Evolutionary conservation across 306 rosid species (phyloP).

Genomic region (Trifolium dubium): DNA sequence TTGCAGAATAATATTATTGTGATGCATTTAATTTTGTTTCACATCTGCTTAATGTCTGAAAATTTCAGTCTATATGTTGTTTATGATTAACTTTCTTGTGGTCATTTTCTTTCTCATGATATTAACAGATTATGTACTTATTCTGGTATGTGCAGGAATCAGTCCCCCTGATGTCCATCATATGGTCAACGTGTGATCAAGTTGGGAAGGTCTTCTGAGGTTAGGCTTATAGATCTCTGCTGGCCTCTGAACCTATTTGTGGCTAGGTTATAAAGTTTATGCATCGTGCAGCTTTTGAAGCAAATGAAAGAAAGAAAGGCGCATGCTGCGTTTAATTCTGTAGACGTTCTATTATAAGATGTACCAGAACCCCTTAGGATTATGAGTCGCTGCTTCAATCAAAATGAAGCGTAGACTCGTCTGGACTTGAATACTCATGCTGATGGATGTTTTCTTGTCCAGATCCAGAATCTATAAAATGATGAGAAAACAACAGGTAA

Average conservation of each 20-base stretch:
- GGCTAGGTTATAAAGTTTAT: conserved; percentile 10
- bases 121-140: conserved; percentile 23
- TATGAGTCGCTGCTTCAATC: conserved; percentile 26
- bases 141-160: conserved; percentile 60
- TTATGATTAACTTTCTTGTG: conserved; percentile 29
- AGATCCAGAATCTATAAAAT: conserved; percentile 12
- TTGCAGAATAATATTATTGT: conserved; percentile 16
- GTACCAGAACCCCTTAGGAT: not conserved
- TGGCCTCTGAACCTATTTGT: conserved; percentile 26
- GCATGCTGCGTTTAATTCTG: conserved; percentile 30
- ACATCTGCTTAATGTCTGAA: conserved; percentile 17
- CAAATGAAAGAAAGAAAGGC: conserved; percentile 31
- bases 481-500: conserved; percentile 1
- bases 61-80: conserved; percentile 18
- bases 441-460: conserved; percentile 26
- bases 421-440: conserved; percentile 28
- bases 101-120: conserved; percentile 34
- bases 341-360: conserved; percentile 17
- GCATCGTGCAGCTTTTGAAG: conserved; percentile 27
- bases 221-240: conserved; percentile 22
- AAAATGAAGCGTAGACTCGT: conserved; percentile 26
- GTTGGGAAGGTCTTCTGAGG: conserved; percentile 42
- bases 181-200: conserved; percentile 41
- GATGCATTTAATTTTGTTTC: conserved; percentile 13
- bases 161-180: conserved; percentile 46